These are phyloP conservation scores for Mortierella sp. DNA, from an alignment of 371 early-diverging fungal species.

Conservation along the genomic window DNA sequence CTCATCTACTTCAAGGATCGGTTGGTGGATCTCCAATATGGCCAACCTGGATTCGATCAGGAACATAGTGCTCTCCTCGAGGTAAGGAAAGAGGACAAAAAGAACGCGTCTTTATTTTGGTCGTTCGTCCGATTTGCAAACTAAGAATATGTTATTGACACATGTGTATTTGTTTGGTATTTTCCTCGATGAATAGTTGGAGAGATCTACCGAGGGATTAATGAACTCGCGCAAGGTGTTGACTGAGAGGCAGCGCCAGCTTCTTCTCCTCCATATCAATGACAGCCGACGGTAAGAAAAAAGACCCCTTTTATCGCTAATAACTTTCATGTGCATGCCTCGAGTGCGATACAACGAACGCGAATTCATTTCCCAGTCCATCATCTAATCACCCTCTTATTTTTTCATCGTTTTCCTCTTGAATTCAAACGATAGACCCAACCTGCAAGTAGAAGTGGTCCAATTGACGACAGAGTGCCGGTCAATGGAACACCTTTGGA, in stretches of 20 bases:
- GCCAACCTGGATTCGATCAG: neutral
- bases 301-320: neutral
- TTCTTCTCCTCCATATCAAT: conserved; percentile 18
- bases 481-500: conserved; percentile 35
- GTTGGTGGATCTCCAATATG: neutral
- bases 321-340: neutral
- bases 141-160: too few species aligned
- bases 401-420: neutral
- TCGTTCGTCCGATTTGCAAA: too few species aligned
- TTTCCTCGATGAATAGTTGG: conserved; percentile 14
- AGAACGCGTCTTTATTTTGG: neutral
- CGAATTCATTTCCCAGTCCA: neutral
- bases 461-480: conserved; percentile 26
- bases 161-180: neutral
- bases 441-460: conserved; percentile 21
- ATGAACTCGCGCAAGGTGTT: conserved; percentile 20
- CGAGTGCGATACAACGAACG: neutral
- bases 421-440: neutral
- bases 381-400: neutral
- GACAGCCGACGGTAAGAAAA: conserved; percentile 24
- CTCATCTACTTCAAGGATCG: conserved; percentile 10
- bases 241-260: conserved; percentile 34
- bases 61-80: neutral
- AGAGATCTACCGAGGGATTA: conserved; percentile 22
- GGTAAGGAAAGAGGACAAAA: neutral